phyloP scores from a whole-genome alignment of 208 protist genomes.

The Leishmania lainsoni region DNA sequence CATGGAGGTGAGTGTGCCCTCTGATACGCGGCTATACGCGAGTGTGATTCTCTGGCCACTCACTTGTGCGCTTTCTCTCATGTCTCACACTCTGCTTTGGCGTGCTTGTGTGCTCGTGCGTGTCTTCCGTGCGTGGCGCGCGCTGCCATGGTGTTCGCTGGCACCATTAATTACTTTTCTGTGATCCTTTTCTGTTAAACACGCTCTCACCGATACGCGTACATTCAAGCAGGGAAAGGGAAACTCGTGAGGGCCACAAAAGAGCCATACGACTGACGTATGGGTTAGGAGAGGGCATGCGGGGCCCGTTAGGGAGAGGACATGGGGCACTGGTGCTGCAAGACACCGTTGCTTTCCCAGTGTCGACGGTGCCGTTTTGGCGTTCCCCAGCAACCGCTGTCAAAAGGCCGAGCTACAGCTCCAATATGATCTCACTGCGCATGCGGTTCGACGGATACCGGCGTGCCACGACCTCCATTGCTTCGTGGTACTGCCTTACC shows the following conservation, averaged over 20 bases:
- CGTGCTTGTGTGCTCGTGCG: neutral
- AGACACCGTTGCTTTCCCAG: neutral
- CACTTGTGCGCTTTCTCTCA: neutral
- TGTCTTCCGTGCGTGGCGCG: neutral
- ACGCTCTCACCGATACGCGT: neutral
- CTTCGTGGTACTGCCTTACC: neutral
- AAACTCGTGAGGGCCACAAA: neutral
- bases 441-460: neutral
- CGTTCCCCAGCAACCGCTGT: neutral
- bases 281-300: neutral
- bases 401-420: neutral
- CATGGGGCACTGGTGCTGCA: neutral
- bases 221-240: neutral
- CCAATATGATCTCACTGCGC: neutral
- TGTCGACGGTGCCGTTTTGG: neutral
- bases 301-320: neutral
- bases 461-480: neutral
- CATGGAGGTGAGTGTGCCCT: too few relatives aligned
- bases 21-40: neutral
- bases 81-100: neutral
- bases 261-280: neutral
- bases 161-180: neutral
- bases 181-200: neutral
- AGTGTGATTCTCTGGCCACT: neutral
- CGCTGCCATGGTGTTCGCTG: neutral